Evolutionary conservation across 352 stramenopile genomes (phyloP), one percentile per base, ranked within the genome.

Genomic region (Pythium plurisporium): DNA sequence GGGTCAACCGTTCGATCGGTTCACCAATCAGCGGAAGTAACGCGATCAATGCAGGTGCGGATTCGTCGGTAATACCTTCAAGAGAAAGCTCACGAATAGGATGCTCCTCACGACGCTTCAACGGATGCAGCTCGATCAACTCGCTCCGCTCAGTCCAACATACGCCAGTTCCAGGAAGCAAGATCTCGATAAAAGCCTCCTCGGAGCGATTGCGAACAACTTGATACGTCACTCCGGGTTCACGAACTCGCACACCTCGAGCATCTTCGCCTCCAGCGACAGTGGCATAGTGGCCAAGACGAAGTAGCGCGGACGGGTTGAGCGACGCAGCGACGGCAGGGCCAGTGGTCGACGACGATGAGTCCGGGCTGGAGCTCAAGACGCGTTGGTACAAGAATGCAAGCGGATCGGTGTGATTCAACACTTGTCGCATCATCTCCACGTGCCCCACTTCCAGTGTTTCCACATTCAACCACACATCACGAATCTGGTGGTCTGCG

Each of bases 191-290:
- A 17, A 45, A 62, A 22, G 49, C 45, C 20, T 62, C 55, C 15
- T 37, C 46, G 2, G 38, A 15, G 11, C 38, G 38, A 15, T 62
- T 50, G 4, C 55, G 55, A 10, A 62, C 29, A n/a, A 62, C 37
- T 23, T 62, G 55, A n/a, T 56, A 62, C 1, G 55, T 51, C 26
- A 62, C 55, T 9, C 55, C 55, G 6, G 55, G 55, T 23, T 62
- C 55, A 6, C 38, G 55, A 19, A 56, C 55, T 11, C 55, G 45
- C 7, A 55, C 25, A 20, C 31, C 46, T 0, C 44, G 55, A 15
- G 36, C 26, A 27, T 46, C 29, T 36, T 44, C 15, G 1, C 36
- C 44, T n/a, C 26, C 27, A 11, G 27, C 23, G 15, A 52, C 15
- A 10, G 50, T 40, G 6, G 27, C 44, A 25, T 62, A 23, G 26